phyloP scores from a whole-genome alignment of 495 filamentous ascomycete species.

The Glarea lozoyensis region DNA sequence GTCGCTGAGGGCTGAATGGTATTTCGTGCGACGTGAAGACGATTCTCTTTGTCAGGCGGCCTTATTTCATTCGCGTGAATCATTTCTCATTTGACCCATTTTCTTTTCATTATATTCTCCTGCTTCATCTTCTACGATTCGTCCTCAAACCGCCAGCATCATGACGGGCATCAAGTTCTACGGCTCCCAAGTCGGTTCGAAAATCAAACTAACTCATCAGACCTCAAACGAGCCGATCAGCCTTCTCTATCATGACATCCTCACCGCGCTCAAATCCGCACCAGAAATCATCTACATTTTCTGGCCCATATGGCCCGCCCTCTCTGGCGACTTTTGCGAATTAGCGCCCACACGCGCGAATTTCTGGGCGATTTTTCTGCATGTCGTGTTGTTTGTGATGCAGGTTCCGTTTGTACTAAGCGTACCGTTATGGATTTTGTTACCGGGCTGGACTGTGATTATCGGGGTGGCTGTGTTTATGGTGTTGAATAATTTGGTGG shows the following conservation, averaged over 20 bases:
- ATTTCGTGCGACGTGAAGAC: no score
- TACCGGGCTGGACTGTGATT: slow-evolving; percentile 41
- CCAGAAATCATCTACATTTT: slow-evolving; percentile 45
- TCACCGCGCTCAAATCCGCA: slow-evolving; percentile 39
- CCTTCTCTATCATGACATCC: slow-evolving; percentile 45
- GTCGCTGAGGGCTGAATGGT: no score
- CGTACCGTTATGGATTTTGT: slow-evolving; percentile 38
- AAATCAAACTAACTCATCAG: slow-evolving; percentile 36
- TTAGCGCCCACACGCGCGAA: slow-evolving; percentile 43
- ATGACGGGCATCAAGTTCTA: slow-evolving; percentile 31
- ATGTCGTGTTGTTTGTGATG: slow-evolving; percentile 40
- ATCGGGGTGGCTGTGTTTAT: slow-evolving; percentile 28
- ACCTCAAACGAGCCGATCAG: slow-evolving; percentile 54
- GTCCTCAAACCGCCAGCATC: no score
- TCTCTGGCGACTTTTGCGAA: slow-evolving; percentile 46
- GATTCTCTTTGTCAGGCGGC: no score
- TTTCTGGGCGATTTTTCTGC: slow-evolving; percentile 37
- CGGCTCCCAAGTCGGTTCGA: slow-evolving; percentile 42
- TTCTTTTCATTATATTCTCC: no score
- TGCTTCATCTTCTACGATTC: no score
- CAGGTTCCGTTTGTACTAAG: slow-evolving; percentile 37
- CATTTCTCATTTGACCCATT: no score
- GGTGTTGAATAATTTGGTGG: slow-evolving; percentile 39
- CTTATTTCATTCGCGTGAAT: no score
- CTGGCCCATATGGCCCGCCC: slow-evolving; percentile 38